Percentiles rank a stretch among this genome's conserved stretches.
Evolutionary conservation across 1,284 basidiomycete genomes (phyloP).

Genomic region (Tranzscheliella williamsii): DNA sequence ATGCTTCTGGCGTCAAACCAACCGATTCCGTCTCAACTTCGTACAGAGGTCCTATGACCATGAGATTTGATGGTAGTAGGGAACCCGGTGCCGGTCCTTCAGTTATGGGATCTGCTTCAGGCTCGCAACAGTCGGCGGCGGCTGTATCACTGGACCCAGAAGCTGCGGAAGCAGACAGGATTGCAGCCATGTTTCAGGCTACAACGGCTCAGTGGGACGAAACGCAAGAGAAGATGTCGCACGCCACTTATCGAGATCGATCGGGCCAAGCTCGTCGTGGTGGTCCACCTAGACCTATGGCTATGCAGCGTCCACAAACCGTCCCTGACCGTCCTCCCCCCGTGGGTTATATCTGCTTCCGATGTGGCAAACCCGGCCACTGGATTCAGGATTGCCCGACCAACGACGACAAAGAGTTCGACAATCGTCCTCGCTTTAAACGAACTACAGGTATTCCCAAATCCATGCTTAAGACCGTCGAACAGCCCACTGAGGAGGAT

Average conservation of each 20-base stretch:
- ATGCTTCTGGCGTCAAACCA: conserved; percentile 18
- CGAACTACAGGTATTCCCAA: conserved; percentile 96
- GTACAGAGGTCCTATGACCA: conserved; percentile 69
- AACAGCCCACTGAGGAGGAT: conserved; percentile 64
- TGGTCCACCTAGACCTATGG: conserved; percentile 39
- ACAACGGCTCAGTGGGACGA: conserved; percentile 91
- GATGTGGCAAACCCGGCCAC: conserved; percentile 91
- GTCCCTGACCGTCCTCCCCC: conserved; percentile 51
- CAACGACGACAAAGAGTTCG: conserved; percentile 90
- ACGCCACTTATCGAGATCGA: conserved; percentile 62
- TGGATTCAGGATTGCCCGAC: conserved; percentile 99
- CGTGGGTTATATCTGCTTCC: conserved; percentile 95
- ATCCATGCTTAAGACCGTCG: conserved; percentile 94
- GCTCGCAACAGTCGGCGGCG: conserved; percentile 3
- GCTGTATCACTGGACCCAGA: too few species aligned
- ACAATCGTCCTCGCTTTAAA: conserved; percentile 92
- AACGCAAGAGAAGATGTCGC: conserved; percentile 94
- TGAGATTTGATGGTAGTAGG: conserved; percentile 76
- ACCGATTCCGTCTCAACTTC: conserved; percentile 3
- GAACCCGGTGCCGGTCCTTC: conserved; percentile 4
- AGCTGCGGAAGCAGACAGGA: conserved; percentile 60
- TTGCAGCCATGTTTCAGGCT: conserved; percentile 93
- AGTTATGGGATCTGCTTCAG: conserved; percentile 1
- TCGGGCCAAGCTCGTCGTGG: conserved; percentile 49
- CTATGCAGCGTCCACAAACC: conserved; percentile 22